Percentiles rank a stretch among this genome's conserved stretches.
Evolutionary conservation across 2,329 filamentous ascomycete genomes (phyloP).

Genomic region (Scedosporium aurantiacum): DNA sequence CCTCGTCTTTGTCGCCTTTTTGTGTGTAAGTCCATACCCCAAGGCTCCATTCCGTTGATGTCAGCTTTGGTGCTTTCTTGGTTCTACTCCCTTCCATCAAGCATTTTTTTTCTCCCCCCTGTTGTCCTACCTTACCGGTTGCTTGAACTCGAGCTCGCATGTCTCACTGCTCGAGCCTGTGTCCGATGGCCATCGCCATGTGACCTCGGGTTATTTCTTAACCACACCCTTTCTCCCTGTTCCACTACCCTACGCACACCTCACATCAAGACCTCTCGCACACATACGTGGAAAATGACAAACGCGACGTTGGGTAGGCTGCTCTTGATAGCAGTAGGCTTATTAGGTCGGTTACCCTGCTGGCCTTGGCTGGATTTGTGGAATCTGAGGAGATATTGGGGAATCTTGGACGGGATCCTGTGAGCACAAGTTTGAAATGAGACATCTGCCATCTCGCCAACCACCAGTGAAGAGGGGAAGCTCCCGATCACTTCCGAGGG

Average conservation of each 20-base stretch:
- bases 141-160: not conserved
- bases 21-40: conserved; percentile 4
- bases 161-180: not conserved
- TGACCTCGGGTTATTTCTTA: not conserved
- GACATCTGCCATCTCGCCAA: too few relatives aligned
- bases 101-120: not conserved
- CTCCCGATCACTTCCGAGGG: not conserved
- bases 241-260: not conserved
- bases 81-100: not conserved
- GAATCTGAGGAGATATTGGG: not conserved
- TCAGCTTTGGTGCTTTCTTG: not conserved
- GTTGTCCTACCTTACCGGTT: not conserved
- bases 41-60: not conserved
- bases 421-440: not conserved
- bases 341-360: not conserved
- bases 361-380: not conserved
- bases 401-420: not conserved
- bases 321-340: not conserved
- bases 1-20: not conserved
- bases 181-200: not conserved
- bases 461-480: not conserved
- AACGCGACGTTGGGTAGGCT: not conserved
- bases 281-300: not conserved
- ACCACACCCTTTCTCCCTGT: not conserved
- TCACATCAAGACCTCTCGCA: not conserved